Evolutionary conservation across 164 flowering plant species (phyloP).

Genomic region (Paratinospora sagittata): DNA sequence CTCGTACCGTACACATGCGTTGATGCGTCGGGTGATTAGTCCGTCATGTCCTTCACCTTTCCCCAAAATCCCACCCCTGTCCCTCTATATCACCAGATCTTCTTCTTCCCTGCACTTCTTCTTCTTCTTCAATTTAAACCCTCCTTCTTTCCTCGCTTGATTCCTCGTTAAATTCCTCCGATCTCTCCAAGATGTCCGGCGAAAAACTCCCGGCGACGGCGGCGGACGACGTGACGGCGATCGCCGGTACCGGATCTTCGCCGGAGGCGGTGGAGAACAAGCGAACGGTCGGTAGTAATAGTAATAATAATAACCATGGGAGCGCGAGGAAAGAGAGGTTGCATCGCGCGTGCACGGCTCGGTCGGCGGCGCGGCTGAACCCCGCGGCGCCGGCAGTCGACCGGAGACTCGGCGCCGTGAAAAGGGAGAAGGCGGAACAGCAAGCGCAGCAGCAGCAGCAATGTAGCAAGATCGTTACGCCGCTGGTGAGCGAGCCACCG

Average conservation of each 20-base stretch:
- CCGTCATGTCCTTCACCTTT: conserved; percentile 2
- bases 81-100: not conserved
- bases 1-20: not conserved
- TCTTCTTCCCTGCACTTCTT: not conserved
- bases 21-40: not conserved
- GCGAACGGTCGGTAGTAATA: not conserved
- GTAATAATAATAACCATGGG: conserved; percentile 1
- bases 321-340: conserved; percentile 51
- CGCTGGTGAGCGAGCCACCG: conserved; percentile 44
- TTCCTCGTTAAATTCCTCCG: conserved; percentile 11
- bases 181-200: conserved; percentile 22
- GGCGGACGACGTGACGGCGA: not conserved
- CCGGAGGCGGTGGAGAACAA: not conserved
- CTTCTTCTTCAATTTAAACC: conserved; percentile 19
- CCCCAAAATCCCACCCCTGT: not conserved
- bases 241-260: not conserved
- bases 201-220: not conserved
- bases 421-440: conserved; percentile 30
- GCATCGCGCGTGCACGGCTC: conserved; percentile 78
- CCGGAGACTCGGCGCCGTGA: conserved; percentile 25
- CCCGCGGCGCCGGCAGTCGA: conserved; percentile 31
- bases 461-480: conserved; percentile 68
- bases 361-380: conserved; percentile 50
- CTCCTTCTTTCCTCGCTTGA: conserved; percentile 8
- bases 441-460: conserved; percentile 27